phyloP scores from a whole-genome alignment of 75 land plant species.

The Sequoia sempervirens region DNA sequence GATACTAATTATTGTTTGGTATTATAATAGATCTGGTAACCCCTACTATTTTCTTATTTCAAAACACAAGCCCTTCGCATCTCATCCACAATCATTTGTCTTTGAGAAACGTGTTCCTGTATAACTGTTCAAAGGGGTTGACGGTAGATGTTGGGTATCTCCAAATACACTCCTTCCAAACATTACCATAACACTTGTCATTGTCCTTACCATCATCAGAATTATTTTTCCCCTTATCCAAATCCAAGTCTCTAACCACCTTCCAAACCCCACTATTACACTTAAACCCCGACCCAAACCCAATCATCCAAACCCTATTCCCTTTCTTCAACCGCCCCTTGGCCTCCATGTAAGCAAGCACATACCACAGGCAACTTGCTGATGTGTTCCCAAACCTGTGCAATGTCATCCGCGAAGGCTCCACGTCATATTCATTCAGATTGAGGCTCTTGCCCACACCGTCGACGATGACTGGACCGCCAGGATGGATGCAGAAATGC shows the following conservation, averaged over 20 bases:
- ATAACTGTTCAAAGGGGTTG: conserved; percentile 32
- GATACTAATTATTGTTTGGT: too few relatives aligned
- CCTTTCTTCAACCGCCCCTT: conserved; percentile 45
- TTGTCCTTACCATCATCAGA: conserved; percentile 13
- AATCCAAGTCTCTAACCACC: conserved; percentile 33
- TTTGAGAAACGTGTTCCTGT: background rate
- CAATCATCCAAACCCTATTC: conserved; percentile 38
- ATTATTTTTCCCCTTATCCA: conserved; percentile 21
- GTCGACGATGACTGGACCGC: conserved; percentile 37
- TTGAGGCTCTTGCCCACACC: conserved; percentile 29
- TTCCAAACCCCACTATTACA: conserved; percentile 49
- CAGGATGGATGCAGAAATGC: conserved; percentile 57
- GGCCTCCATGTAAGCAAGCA: conserved; percentile 49
- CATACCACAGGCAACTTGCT: conserved; percentile 57
- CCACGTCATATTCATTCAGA: conserved; percentile 28
- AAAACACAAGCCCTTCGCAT: too few relatives aligned
- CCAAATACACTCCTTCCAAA: conserved; percentile 44
- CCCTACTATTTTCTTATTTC: too few relatives aligned
- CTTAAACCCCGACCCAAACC: conserved; percentile 55
- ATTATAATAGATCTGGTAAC: too few relatives aligned
- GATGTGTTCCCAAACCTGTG: conserved; percentile 63
- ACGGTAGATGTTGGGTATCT: conserved; percentile 25
- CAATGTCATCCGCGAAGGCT: conserved; percentile 52
- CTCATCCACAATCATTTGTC: too few relatives aligned
- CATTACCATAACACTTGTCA: conserved; percentile 13